phyloP scores from a whole-genome alignment of 1,284 basidiomycete genomes.

The Cutaneotrichosporon cyanovorans region DNA sequence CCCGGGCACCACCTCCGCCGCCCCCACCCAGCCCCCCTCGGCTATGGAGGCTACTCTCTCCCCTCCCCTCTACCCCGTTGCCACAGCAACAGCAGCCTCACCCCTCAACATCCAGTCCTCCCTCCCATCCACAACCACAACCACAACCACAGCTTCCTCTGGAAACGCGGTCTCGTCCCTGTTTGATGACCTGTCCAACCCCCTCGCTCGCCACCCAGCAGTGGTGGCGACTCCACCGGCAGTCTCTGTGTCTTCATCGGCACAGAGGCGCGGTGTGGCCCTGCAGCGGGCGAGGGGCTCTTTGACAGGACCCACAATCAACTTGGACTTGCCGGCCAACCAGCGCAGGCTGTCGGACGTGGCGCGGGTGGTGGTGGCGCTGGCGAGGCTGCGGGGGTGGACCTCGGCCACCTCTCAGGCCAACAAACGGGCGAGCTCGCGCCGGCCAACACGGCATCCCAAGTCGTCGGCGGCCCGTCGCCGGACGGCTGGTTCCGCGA shows the following conservation, averaged over 20 bases:
- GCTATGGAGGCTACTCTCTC: conserved; percentile 28
- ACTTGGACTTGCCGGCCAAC: conserved; percentile 24
- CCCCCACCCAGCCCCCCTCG: conserved; percentile 9
- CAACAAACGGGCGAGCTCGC: no score
- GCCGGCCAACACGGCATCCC: conserved; percentile 2
- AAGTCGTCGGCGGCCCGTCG: conserved; percentile 7
- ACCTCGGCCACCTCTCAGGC: conserved; percentile 8
- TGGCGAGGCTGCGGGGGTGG: conserved; percentile 37
- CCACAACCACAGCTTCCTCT: conserved; percentile 3
- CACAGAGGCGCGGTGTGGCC: conserved; percentile 28
- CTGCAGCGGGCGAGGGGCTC: conserved; percentile 45
- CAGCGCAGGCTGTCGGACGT: conserved; percentile 26
- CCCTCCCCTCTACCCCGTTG: conserved; percentile 21
- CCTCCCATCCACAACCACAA: conserved; percentile 8
- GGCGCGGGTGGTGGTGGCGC: conserved; percentile 34
- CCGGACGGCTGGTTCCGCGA: conserved; percentile 17
- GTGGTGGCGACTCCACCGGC: conserved; percentile 36
- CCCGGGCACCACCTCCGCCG: conserved; percentile 1
- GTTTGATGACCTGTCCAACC: conserved; percentile 22
- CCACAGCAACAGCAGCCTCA: neutral
- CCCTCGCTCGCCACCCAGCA: conserved; percentile 44
- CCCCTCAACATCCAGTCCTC: conserved; percentile 15
- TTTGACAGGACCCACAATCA: conserved; percentile 19
- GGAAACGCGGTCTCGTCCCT: conserved; percentile 16
- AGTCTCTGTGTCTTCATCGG: conserved; percentile 10